Conservation (phyloP, 768 basidiomycete genomes). For the Stropharia rugosoannulata region DNA sequence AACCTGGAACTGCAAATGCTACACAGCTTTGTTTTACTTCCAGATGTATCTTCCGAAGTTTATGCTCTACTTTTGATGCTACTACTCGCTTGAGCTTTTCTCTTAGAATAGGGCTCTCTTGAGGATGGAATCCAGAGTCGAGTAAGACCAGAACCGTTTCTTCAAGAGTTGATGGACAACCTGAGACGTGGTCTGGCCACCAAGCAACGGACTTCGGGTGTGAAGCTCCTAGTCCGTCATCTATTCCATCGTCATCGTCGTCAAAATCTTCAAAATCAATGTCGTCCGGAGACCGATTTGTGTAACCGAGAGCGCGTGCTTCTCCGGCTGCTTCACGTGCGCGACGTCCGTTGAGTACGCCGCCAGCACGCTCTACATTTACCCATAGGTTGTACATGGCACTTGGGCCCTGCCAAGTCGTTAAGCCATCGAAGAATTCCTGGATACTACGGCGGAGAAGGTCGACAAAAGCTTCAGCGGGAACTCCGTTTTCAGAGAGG, state of each 20-base stretch:
- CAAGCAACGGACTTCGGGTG: conserved; percentile 53
- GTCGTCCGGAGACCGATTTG: conserved; percentile 42
- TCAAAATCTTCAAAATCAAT: conserved; percentile 32
- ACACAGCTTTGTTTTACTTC: conserved; percentile 52
- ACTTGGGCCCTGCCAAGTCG: conserved; percentile 43
- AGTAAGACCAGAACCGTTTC: conserved; percentile 59
- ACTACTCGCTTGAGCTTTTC: conserved; percentile 53
- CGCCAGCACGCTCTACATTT: conserved; percentile 35
- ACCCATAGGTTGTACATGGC: conserved; percentile 44
- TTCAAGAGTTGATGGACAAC: conserved; percentile 58
- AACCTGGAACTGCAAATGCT: conserved; percentile 63
- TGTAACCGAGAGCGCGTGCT: conserved; percentile 44
- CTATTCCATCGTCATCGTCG: conserved; percentile 31
- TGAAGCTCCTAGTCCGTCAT: conserved; percentile 14
- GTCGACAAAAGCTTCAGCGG: conserved; percentile 34
- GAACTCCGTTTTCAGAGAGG: conserved; percentile 63
- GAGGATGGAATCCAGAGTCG: conserved; percentile 59
- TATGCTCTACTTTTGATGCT: conserved; percentile 37
- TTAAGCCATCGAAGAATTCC: conserved; percentile 33
- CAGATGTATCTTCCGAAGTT: conserved; percentile 41
- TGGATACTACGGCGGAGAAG: conserved; percentile 35
- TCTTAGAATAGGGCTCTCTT: conserved; percentile 43
- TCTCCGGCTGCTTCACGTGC: conserved; percentile 35
- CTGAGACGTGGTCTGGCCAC: conserved; percentile 66
- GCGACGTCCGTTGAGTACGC: conserved; percentile 34